These are phyloP conservation scores for Pseudoperonospora humuli DNA, from an alignment of 352 stramenopile genomes.

Conservation along the genomic window DNA sequence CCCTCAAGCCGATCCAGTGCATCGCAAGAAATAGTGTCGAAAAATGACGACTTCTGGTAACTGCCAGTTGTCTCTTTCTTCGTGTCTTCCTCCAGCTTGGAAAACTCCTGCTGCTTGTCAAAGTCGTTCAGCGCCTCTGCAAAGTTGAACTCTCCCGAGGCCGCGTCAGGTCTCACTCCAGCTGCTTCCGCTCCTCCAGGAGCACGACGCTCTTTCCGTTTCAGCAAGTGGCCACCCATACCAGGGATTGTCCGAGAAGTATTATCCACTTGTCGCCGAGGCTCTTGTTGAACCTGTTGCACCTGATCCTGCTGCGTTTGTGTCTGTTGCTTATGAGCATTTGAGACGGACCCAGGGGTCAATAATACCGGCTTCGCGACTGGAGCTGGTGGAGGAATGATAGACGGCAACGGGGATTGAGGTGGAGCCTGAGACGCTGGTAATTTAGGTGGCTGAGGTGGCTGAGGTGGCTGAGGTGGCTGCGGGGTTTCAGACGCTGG, in stretches of 20 bases:
- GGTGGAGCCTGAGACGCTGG: slow-evolving; percentile 3
- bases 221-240: slow-evolving; percentile 77
- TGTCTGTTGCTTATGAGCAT: slow-evolving; percentile 15
- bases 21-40: slow-evolving; percentile 87
- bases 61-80: slow-evolving; percentile 41
- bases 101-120: slow-evolving; percentile 76
- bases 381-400: slow-evolving; percentile 9
- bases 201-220: slow-evolving; percentile 65
- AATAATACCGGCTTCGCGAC: slow-evolving; percentile 34
- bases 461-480: slow-evolving; percentile 7
- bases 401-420: slow-evolving; percentile 19
- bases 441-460: slow-evolving; percentile 7
- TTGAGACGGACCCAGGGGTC: slow-evolving; percentile 46
- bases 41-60: slow-evolving; percentile 88
- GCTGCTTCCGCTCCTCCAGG: slow-evolving; percentile 21
- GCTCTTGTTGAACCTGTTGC: slow-evolving; percentile 10
- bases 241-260: slow-evolving; percentile 56
- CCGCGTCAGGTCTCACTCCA: slow-evolving; percentile 10
- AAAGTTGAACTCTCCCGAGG: slow-evolving; percentile 68
- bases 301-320: slow-evolving; percentile 9
- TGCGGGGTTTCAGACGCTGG: slow-evolving; percentile 20
- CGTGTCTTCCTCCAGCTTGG: slow-evolving; percentile 42
- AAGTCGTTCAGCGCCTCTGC: slow-evolving; percentile 53
- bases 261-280: slow-evolving; percentile 10
- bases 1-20: slow-evolving; percentile 75